A percentile compares a stretch with the other conserved stretches of the same genome.
phyloP scores from a whole-genome alignment of 805 yeast genomes.

The Saccharomycopsis babjevae region DNA sequence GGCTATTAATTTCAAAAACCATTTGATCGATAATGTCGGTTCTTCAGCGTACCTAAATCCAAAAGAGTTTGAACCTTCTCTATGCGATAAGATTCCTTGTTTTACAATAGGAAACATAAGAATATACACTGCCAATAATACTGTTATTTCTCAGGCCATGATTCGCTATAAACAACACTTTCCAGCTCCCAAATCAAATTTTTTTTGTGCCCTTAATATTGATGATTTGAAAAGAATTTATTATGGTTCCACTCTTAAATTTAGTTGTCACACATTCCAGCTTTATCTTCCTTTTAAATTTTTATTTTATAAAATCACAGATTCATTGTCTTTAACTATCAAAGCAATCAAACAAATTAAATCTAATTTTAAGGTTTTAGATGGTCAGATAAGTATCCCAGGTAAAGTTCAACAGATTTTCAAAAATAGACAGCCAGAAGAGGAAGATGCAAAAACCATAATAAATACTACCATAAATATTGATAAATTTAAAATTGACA shows the following conservation, averaged over 20 bases:
- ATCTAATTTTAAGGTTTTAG: slow-evolving; percentile 32
- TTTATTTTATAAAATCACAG: slow-evolving; percentile 38
- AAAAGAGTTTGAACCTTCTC: neutral
- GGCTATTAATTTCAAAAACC: neutral
- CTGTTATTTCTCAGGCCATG: neutral
- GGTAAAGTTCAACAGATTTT: neutral
- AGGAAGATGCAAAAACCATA: slow-evolving; percentile 24
- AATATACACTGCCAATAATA: neutral
- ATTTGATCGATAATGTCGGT: neutral
- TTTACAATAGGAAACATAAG: neutral
- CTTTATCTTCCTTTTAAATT: slow-evolving; percentile 15
- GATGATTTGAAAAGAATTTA: neutral
- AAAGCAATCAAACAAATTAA: slow-evolving; percentile 38
- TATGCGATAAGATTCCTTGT: neutral
- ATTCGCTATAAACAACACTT: neutral
- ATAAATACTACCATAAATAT: slow-evolving; percentile 37
- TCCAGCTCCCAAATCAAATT: neutral
- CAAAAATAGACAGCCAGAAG: slow-evolving; percentile 22
- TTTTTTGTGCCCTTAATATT: neutral
- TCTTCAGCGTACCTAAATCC: neutral
- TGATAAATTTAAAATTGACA: slow-evolving; percentile 33
- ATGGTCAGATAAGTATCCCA: slow-evolving; percentile 11
- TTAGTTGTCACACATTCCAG: slow-evolving; percentile 6
- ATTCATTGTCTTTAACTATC: slow-evolving; percentile 37
- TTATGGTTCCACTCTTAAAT: neutral